Conservation (phyloP, 1,139 yeast genomes). For the Schwanniomyces etchellsii region DNA sequence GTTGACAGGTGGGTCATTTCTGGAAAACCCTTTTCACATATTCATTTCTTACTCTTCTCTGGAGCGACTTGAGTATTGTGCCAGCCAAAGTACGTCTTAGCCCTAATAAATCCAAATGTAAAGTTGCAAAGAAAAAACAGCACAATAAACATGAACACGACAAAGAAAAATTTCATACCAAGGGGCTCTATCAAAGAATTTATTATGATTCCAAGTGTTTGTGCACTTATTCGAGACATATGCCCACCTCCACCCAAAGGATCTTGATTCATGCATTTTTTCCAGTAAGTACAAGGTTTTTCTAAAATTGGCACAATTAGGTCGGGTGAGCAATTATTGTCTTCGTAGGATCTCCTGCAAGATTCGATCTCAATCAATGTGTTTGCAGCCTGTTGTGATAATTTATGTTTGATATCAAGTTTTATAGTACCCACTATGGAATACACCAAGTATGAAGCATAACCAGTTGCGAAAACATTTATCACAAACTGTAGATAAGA, state of each 20-base stretch:
- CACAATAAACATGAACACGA: conserved; percentile 26
- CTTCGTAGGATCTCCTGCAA: conserved; percentile 47
- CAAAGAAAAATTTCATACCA: conserved; percentile 48
- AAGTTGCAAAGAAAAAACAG: conserved; percentile 34
- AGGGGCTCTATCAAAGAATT: conserved; percentile 63
- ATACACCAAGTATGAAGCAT: conserved; percentile 36
- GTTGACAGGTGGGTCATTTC: too few species aligned
- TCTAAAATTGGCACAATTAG: conserved; percentile 57
- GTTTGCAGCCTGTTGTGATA: conserved; percentile 35
- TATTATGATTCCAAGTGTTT: conserved; percentile 56
- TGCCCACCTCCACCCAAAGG: conserved; percentile 36
- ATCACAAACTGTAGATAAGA: conserved; percentile 52
- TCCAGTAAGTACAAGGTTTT: conserved; percentile 54
- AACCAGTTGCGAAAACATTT: conserved; percentile 40
- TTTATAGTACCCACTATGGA: conserved; percentile 42
- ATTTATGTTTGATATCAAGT: conserved; percentile 46
- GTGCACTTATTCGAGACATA: conserved; percentile 52
- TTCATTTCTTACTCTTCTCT: too few species aligned
- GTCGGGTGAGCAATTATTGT: conserved; percentile 54
- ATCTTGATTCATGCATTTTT: conserved; percentile 55
- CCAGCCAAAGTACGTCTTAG: conserved; percentile 39
- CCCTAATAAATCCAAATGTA: conserved; percentile 40
- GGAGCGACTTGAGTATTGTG: too few species aligned
- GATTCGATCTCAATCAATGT: conserved; percentile 35
- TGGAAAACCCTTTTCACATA: too few species aligned